Evolutionary conservation across 1,284 basidiomycete species (phyloP), one percentile per base, ranked within the genome.

Genomic region (Meripilus lineatus): DNA sequence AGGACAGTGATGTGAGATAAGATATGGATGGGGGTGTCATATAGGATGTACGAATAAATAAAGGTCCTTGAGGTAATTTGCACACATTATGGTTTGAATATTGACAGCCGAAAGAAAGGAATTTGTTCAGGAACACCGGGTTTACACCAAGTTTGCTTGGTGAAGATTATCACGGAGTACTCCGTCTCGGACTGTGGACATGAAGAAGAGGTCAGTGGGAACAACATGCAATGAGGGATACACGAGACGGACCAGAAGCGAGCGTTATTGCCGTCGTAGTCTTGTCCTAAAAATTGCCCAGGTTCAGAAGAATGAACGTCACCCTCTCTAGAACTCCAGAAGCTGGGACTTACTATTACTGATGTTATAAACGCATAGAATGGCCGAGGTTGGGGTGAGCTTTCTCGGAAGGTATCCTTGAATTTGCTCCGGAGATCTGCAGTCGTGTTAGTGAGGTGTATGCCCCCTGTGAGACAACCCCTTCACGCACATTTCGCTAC

Each of bases 401-500:
- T 22, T 18, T 53, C 49, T n/a, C 47, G 44, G 25, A 49, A 45
- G 20, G 49, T 48, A 18, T 46, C 39, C 40, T 48, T 44, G 45
- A 53, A 53, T 40, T 50, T 48, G 32, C 44, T 34, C 24, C 41
- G 37, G 35, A 53, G 33, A 42, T 53, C 51, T 53, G 26, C 21
- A 33, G 5, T 24, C 10, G 21, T 20, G 17, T 45, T 21, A 32
- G 34, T 25, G 8, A 13, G 8, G 28, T 24, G 21, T 13, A n/a
- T 20, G 37, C 18, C 7, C 35, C 17, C 21, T 4, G 20, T 13
- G 22, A 34, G 30, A 8, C 13, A 21, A 20, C 32, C 13, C 13
- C 21, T 17, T 14, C 34, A 67, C 75, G 38, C 51, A 84, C 84
- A 87, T 63, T 69, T 72, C 11, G 79, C 77, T 18, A 78, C 77